Conservation (phyloP, 1,284 basidiomycete species). For the Ceratobasidium sp. region DNA sequence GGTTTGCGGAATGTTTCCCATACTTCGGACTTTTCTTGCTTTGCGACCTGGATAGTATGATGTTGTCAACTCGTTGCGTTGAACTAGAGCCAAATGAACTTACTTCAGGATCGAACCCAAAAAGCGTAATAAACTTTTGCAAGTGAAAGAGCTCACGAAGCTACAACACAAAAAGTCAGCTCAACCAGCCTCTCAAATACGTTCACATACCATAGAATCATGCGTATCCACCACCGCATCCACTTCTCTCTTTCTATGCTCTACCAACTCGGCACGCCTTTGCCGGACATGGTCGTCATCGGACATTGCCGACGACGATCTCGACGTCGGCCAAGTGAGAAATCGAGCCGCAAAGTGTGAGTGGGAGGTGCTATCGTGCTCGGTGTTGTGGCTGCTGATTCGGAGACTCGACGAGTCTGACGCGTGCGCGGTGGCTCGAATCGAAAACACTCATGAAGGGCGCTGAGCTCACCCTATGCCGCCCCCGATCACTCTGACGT, state of each 20-base stretch:
- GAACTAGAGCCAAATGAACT: slow-evolving; percentile 50
- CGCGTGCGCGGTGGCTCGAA: slow-evolving; percentile 42
- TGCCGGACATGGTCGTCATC: slow-evolving; percentile 48
- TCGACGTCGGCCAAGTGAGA: slow-evolving; percentile 34
- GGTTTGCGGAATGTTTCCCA: slow-evolving; percentile 77
- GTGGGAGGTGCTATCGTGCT: not conserved
- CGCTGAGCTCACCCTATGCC: slow-evolving; percentile 31
- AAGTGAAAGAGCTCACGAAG: slow-evolving; percentile 89
- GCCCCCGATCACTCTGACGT: slow-evolving; percentile 29
- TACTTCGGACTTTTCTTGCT: slow-evolving; percentile 78
- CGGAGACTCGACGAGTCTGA: not conserved
- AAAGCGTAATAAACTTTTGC: slow-evolving; percentile 80
- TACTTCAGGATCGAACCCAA: slow-evolving; percentile 82
- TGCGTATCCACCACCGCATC: slow-evolving; percentile 75
- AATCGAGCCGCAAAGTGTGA: slow-evolving; percentile 24
- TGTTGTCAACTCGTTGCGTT: slow-evolving; percentile 16
- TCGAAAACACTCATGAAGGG: slow-evolving; percentile 36
- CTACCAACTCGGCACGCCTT: slow-evolving; percentile 64
- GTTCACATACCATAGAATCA: slow-evolving; percentile 77
- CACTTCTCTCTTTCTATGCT: slow-evolving; percentile 71
- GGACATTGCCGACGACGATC: slow-evolving; percentile 32
- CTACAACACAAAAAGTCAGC: slow-evolving; percentile 58
- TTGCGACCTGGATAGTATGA: slow-evolving; percentile 69
- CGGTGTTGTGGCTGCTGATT: not conserved
- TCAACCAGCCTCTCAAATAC: slow-evolving; percentile 3